Evolutionary conservation across 2,329 filamentous ascomycete species (phyloP).

Genomic region (Clathrospora elynae): DNA sequence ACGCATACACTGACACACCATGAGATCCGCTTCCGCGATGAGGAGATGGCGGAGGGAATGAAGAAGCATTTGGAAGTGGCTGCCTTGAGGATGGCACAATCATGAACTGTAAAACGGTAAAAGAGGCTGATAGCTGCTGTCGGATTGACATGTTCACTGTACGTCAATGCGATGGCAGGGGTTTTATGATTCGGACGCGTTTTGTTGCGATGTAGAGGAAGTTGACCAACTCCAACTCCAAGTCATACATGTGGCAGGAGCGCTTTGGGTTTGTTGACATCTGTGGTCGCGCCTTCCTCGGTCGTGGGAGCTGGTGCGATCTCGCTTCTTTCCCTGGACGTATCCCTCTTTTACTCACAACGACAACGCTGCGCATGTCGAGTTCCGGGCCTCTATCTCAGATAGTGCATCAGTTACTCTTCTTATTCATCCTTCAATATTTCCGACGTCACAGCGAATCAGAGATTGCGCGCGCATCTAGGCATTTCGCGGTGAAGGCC

Average conservation of each 20-base stretch:
- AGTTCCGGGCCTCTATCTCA: background rate
- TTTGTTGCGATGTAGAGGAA: no score
- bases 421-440: constrained; percentile 9
- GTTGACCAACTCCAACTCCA: no score
- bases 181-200: no score
- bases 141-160: no score
- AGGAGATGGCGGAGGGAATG: constrained; percentile 41
- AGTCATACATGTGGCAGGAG: constrained; percentile 3
- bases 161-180: no score
- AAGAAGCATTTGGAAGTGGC: constrained; percentile 35
- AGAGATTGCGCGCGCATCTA: background rate
- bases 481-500: constrained; percentile 10
- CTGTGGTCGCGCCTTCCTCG: constrained; percentile 7
- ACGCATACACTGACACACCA: constrained; percentile 9
- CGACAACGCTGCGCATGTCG: background rate
- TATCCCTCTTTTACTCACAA: background rate
- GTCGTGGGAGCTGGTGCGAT: background rate
- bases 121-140: background rate
- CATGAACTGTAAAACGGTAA: constrained; percentile 4
- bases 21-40: constrained; percentile 48
- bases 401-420: constrained; percentile 8
- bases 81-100: constrained; percentile 22
- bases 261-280: constrained; percentile 5
- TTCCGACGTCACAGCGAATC: background rate
- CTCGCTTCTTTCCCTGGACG: no score